Evolutionary conservation across 1,139 yeast genomes (phyloP), one percentile per base, ranked within the genome.

Genomic region (Yamadazyma songkhlaensis): DNA sequence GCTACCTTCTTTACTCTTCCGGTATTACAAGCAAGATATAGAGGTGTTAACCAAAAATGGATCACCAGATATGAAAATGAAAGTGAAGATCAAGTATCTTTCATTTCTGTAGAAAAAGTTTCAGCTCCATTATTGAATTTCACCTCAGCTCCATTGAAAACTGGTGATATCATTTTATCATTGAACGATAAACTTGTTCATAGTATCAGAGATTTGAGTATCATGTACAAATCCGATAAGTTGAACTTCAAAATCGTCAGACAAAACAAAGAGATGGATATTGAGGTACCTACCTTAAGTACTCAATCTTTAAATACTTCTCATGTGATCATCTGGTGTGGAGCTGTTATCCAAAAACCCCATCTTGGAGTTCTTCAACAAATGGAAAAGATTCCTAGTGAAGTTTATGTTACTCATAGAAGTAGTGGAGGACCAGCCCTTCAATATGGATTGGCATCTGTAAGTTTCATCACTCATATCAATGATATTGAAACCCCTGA

Each of bases 11-110:
- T 77, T 23, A 71, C 90, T 0, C 68, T 84, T 36, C 75, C 87
- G 1, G 71, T 88, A 20, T 74, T 82, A 22, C 84, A 81, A 51
- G 95, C 95, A 3, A 79, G 96, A 59, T 77, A 86, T 35, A 74
- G 88, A 53, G 95, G 95, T 11, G 95, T 89, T 14, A 77, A 92
- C 1, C 92, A 85, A 50, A 79, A 79, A 29, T 87, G 96, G 95
- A 84, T 89, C 45, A 56, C 69, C 26, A 71, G 70, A 47, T 76
- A 86, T 53, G 95, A 86, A 56, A 70, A 74, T 24, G 69, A 53
- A 21, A 60, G 70, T 37, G 68, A 72, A 25, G 87, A 84, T 51
- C 81, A 85, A 49, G 72, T 84, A 36, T 88, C 86, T 52, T 77
- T 89, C 44, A 74, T 87, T 53, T 70, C 80, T 10, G 94, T 87